These are phyloP conservation scores for Neurospora intermedia DNA, from an alignment of 495 filamentous ascomycete genomes.

Conservation along the genomic window DNA sequence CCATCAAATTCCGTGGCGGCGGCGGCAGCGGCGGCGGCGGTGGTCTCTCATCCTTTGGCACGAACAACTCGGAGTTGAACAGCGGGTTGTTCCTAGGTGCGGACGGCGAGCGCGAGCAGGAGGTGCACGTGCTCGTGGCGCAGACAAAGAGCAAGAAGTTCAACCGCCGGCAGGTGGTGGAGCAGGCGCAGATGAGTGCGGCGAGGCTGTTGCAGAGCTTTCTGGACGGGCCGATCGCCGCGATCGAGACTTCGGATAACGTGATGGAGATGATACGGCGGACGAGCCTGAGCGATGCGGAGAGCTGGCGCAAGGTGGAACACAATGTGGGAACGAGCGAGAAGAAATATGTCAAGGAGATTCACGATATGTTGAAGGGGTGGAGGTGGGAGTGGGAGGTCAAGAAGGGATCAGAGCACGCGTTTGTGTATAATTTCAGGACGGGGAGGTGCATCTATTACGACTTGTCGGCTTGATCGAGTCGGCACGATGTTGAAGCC, in stretches of 20 bases:
- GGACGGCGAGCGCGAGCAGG: slow-evolving; percentile 44
- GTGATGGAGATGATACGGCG: slow-evolving; percentile 70
- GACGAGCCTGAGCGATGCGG: slow-evolving; percentile 67
- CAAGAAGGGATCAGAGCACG: slow-evolving; percentile 42
- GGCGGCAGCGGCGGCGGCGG: neutral
- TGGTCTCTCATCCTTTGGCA: neutral
- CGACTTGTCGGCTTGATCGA: slow-evolving; percentile 44
- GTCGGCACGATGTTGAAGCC: neutral
- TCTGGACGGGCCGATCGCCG: slow-evolving; percentile 66
- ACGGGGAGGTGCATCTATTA: slow-evolving; percentile 69
- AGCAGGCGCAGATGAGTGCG: slow-evolving; percentile 59
- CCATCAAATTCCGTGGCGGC: slow-evolving; percentile 16
- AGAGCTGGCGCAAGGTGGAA: slow-evolving; percentile 76
- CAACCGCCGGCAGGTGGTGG: slow-evolving; percentile 74
- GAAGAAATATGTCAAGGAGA: slow-evolving; percentile 74
- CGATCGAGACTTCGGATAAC: slow-evolving; percentile 79
- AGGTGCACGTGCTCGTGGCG: slow-evolving; percentile 73
- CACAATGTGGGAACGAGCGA: slow-evolving; percentile 69
- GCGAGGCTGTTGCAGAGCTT: slow-evolving; percentile 54
- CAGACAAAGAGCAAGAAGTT: slow-evolving; percentile 82
- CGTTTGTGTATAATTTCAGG: slow-evolving; percentile 74
- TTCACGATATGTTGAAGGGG: slow-evolving; percentile 64
- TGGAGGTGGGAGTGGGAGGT: slow-evolving; percentile 48
- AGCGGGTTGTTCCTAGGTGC: slow-evolving; percentile 4
- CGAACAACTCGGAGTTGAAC: slow-evolving; percentile 9